phyloP scores from a whole-genome alignment of 2,329 filamentous ascomycete species.

The Penicillium sp. region DNA sequence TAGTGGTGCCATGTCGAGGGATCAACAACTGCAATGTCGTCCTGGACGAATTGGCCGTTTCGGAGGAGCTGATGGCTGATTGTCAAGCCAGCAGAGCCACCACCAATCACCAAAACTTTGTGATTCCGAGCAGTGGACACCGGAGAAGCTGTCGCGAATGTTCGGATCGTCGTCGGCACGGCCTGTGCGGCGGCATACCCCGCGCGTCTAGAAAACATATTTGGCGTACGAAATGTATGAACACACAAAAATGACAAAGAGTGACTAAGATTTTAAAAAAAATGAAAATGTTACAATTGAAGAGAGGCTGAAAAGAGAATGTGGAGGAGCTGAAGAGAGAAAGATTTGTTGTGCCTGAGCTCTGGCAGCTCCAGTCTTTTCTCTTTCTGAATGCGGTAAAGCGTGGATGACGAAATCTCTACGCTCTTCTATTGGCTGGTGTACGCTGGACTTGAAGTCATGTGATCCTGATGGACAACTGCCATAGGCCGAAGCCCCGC shows the following conservation, averaged over 20 bases:
- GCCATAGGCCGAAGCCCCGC: not conserved
- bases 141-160: slow-evolving; percentile 29
- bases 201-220: slow-evolving; percentile 26
- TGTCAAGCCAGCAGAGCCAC: slow-evolving; percentile 61
- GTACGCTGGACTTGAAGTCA: too few relatives aligned
- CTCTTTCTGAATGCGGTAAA: not conserved
- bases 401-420: not conserved
- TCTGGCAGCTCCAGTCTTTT: not conserved
- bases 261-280: not conserved
- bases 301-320: not conserved
- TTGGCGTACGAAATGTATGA: not conserved
- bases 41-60: slow-evolving; percentile 51
- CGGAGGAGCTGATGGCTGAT: slow-evolving; percentile 66
- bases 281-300: not conserved
- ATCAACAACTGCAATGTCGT: slow-evolving; percentile 64
- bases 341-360: not conserved
- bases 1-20: slow-evolving; percentile 63
- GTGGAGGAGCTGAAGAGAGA: not conserved
- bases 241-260: not conserved
- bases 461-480: not conserved
- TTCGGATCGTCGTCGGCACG: slow-evolving; percentile 12
- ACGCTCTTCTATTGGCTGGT: not conserved
- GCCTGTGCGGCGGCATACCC: slow-evolving; percentile 22
- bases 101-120: slow-evolving; percentile 64
- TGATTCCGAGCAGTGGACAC: slow-evolving; percentile 46